phyloP scores from a whole-genome alignment of 2,329 filamentous ascomycete genomes.

The Leptographium galeiforme region DNA sequence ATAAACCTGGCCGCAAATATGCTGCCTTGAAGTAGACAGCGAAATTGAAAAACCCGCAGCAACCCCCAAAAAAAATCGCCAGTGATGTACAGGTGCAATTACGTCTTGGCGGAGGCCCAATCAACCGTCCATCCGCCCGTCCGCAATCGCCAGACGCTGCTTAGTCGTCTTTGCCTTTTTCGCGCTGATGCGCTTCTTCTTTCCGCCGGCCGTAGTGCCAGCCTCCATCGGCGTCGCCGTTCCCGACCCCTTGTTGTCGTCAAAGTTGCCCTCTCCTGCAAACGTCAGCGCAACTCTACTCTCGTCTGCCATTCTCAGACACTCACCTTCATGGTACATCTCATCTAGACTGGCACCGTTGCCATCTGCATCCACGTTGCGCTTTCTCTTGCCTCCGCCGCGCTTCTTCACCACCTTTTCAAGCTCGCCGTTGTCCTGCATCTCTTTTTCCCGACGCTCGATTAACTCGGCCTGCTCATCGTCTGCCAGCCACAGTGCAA shows the following conservation, averaged over 20 bases:
- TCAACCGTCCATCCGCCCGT: constrained; percentile 34
- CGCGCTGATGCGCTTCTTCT: constrained; percentile 37
- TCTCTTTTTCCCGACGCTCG: constrained; percentile 80
- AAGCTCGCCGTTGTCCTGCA: constrained; percentile 57
- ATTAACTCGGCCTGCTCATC: constrained; percentile 93
- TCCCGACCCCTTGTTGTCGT: constrained; percentile 71
- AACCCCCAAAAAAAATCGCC: not conserved
- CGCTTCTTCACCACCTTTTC: constrained; percentile 51
- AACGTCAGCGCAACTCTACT: constrained; percentile 17
- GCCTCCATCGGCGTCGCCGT: constrained; percentile 61
- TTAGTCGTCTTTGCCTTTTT: constrained; percentile 58
- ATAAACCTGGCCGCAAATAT: not conserved
- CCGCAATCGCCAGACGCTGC: constrained; percentile 54
- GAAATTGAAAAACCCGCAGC: not conserved
- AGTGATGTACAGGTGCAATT: not conserved
- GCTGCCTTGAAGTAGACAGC: not conserved
- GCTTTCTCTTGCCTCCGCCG: constrained; percentile 40
- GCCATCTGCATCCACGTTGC: constrained; percentile 22
- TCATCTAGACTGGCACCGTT: constrained; percentile 65
- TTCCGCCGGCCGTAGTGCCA: constrained; percentile 32
- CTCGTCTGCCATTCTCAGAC: too few species aligned
- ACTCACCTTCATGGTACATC: constrained; percentile 97
- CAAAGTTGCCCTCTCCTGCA: constrained; percentile 89
- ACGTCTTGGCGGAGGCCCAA: not conserved
- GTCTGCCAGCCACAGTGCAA: constrained; percentile 96